phyloP scores from a whole-genome alignment of 257 asterid species.

The Scutellaria galericulata region DNA sequence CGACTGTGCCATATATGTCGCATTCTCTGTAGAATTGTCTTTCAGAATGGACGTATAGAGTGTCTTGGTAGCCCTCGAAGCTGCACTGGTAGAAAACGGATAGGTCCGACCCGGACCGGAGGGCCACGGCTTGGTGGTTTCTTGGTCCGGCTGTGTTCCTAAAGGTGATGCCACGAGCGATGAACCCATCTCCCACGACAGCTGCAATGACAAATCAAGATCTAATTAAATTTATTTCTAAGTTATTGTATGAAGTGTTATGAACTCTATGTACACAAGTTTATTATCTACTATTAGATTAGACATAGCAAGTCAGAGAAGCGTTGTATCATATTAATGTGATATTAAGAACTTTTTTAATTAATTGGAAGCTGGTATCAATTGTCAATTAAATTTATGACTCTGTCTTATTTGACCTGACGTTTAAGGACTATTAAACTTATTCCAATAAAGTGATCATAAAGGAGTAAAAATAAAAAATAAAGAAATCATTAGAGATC shows the following conservation, averaged over 20 bases:
- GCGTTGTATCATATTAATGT: neutral
- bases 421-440: too few species aligned
- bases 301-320: neutral
- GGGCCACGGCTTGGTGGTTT: conserved; percentile 87
- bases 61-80: conserved; percentile 91
- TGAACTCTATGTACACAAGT: too few species aligned
- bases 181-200: conserved; percentile 72
- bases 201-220: conserved; percentile 39
- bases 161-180: conserved; percentile 73
- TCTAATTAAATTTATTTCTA: too few species aligned
- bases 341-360: neutral
- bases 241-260: too few species aligned
- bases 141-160: conserved; percentile 77
- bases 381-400: too few species aligned
- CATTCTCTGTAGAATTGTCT: conserved; percentile 80
- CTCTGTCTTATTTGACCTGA: too few species aligned
- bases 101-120: conserved; percentile 78
- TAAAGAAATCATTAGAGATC: too few species aligned
- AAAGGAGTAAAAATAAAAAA: too few species aligned
- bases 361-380: neutral
- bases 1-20: conserved; percentile 81
- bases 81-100: conserved; percentile 79
- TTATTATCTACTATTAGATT: too few species aligned
- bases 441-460: too few species aligned
- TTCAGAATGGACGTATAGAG: conserved; percentile 68